Evolutionary conservation across 306 rosid species (phyloP).

Genomic region (Trichosanthes truncata): DNA sequence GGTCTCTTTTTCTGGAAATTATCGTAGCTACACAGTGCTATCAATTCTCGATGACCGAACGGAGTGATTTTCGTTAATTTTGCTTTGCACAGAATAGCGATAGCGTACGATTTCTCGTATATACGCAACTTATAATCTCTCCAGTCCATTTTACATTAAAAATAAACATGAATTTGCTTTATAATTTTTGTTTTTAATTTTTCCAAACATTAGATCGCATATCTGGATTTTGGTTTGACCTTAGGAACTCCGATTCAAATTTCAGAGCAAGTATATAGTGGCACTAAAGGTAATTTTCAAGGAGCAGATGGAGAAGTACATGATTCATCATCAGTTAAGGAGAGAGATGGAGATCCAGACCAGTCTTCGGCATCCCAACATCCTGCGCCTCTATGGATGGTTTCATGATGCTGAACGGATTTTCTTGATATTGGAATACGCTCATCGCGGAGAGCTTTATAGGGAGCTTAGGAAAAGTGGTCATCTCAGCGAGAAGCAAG

Average conservation of each 20-base stretch:
- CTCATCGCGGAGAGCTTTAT: conserved; percentile 80
- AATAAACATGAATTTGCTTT: neutral
- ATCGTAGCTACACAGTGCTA: neutral
- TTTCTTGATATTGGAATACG: conserved; percentile 75
- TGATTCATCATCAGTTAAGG: conserved; percentile 52
- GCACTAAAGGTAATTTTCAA: conserved; percentile 73
- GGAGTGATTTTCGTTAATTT: neutral
- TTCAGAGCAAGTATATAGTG: conserved; percentile 60
- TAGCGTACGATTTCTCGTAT: neutral
- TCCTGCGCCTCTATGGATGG: conserved; percentile 75
- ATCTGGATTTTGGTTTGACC: neutral
- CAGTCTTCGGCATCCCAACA: conserved; percentile 50
- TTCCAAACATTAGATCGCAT: neutral
- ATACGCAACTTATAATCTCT: neutral
- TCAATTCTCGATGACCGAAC: neutral
- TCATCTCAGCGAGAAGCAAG: conserved; percentile 48
- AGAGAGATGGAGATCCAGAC: conserved; percentile 81
- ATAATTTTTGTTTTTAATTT: neutral
- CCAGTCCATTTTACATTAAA: neutral
- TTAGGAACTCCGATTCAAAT: neutral
- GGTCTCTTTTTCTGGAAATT: neutral
- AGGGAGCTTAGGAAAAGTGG: conserved; percentile 38
- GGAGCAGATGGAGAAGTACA: conserved; percentile 67
- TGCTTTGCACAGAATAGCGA: neutral
- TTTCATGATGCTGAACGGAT: conserved; percentile 65